A percentile compares a stretch with the other conserved stretches of the same genome.
Evolutionary conservation across 2,329 filamentous ascomycete genomes (phyloP).

Genomic region (Fusarium azukiicola): DNA sequence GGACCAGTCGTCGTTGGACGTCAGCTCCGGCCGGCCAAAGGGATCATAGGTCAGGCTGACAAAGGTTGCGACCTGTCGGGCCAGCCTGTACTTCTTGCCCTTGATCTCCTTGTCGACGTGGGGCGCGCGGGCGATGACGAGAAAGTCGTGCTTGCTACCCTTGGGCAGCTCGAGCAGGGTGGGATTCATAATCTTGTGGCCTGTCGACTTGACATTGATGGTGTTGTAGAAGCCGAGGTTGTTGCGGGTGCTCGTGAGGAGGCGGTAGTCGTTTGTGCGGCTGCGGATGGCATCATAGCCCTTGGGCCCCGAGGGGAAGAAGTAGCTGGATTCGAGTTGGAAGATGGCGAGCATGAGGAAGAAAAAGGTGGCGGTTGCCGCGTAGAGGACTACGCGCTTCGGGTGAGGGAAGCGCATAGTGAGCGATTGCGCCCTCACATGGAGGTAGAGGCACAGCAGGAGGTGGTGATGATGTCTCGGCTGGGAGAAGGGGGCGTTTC

Average conservation of each 20-base stretch:
- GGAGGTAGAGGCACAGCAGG: background rate
- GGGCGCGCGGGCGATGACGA: slow-evolving; percentile 47
- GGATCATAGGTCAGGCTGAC: slow-evolving; percentile 45
- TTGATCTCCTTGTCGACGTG: slow-evolving; percentile 47
- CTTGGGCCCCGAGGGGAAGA: slow-evolving; percentile 5
- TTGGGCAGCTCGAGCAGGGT: slow-evolving; percentile 47
- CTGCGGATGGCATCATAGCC: slow-evolving; percentile 47
- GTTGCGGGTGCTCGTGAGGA: slow-evolving; percentile 45
- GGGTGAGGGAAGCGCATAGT: slow-evolving; percentile 41
- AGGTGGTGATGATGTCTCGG: slow-evolving; percentile 11
- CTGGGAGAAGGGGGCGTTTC: background rate
- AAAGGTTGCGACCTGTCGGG: slow-evolving; percentile 47
- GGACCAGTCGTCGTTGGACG: slow-evolving; percentile 43
- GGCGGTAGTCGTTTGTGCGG: slow-evolving; percentile 46
- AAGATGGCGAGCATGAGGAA: slow-evolving; percentile 35
- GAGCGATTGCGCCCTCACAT: slow-evolving; percentile 20
- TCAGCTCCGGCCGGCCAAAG: slow-evolving; percentile 47
- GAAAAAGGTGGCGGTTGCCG: slow-evolving; percentile 35
- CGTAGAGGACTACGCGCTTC: slow-evolving; percentile 43
- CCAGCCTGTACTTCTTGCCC: slow-evolving; percentile 47
- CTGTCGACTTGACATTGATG: slow-evolving; percentile 48
- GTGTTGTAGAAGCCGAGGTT: slow-evolving; percentile 48
- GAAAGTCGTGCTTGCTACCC: slow-evolving; percentile 48
- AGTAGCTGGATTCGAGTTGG: slow-evolving; percentile 23
- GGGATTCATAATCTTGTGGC: slow-evolving; percentile 50